phyloP scores from a whole-genome alignment of 306 rosid genomes.

The Hippophae rhamnoides region DNA sequence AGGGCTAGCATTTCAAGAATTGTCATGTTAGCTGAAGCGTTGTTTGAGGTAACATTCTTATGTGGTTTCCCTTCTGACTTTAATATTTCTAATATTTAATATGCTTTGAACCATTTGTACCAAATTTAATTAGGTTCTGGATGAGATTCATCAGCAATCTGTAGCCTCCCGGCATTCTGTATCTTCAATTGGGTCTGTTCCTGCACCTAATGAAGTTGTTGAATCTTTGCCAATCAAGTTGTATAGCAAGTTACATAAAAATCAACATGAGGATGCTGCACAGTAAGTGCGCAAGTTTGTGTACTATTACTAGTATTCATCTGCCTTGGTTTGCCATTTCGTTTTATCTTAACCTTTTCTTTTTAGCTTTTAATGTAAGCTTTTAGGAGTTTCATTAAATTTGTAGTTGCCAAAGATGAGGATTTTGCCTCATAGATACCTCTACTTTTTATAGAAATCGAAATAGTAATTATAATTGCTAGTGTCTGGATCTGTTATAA shows the following conservation, averaged over 20 bases:
- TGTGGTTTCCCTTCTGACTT: conserved; percentile 14
- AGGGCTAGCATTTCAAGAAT: conserved; percentile 99
- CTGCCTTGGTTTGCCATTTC: background rate
- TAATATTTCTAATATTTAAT: conserved; percentile 26
- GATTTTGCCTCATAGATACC: background rate
- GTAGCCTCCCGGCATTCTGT: conserved; percentile 92
- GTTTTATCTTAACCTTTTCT: background rate
- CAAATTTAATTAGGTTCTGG: conserved; percentile 96
- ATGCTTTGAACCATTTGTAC: conserved; percentile 44
- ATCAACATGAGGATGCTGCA: conserved; percentile 74
- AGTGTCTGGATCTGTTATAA: background rate
- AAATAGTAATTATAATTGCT: background rate
- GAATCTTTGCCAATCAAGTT: conserved; percentile 90
- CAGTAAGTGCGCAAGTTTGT: conserved; percentile 54
- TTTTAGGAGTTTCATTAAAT: background rate
- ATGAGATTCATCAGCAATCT: conserved; percentile 99
- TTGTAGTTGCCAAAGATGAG: background rate
- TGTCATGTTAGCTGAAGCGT: conserved; percentile 96
- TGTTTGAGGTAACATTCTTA: conserved; percentile 70
- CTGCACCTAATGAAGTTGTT: conserved; percentile 88
- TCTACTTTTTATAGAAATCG: background rate
- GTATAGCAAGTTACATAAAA: conserved; percentile 56
- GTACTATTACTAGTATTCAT: background rate
- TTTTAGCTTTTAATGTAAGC: background rate
- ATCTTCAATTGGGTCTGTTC: conserved; percentile 93